Evolutionary conservation across 2,329 filamentous ascomycete species (phyloP).

Genomic region (Aureobasidium namibiae): DNA sequence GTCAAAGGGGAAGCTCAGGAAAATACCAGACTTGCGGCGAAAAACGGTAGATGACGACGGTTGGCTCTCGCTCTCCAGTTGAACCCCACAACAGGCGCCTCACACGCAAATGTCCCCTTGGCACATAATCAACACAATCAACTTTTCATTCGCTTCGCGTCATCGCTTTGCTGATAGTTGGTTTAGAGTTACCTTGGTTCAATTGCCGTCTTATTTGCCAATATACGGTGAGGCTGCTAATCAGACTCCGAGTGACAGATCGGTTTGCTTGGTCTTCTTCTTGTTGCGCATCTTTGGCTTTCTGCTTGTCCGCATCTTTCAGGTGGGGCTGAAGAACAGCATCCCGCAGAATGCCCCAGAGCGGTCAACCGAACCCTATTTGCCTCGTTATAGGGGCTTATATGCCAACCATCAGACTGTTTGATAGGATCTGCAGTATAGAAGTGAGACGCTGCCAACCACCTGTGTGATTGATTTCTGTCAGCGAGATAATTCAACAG

Average conservation of each 20-base stretch:
- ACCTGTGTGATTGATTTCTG: no score
- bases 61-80: not conserved
- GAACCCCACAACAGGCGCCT: not conserved
- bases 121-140: not conserved
- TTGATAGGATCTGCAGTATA: not conserved
- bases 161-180: not conserved
- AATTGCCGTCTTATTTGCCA: not conserved
- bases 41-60: not conserved
- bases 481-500: not conserved
- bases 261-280: not conserved
- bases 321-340: not conserved
- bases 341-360: not conserved
- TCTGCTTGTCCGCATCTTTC: not conserved
- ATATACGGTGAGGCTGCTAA: not conserved
- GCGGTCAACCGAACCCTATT: not conserved
- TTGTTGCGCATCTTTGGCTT: not conserved
- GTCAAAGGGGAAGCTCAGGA: not conserved
- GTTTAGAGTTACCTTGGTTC: not conserved
- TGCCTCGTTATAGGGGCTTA: not conserved
- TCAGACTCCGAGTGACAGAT: not conserved
- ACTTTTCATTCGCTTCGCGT: not conserved
- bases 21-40: conserved; percentile 6
- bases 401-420: not conserved
- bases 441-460: no score
- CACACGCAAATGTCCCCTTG: conserved; percentile 1